Evolutionary conservation across 2,329 filamentous ascomycete species (phyloP).

Genomic region (Ophiocordyceps australis): DNA sequence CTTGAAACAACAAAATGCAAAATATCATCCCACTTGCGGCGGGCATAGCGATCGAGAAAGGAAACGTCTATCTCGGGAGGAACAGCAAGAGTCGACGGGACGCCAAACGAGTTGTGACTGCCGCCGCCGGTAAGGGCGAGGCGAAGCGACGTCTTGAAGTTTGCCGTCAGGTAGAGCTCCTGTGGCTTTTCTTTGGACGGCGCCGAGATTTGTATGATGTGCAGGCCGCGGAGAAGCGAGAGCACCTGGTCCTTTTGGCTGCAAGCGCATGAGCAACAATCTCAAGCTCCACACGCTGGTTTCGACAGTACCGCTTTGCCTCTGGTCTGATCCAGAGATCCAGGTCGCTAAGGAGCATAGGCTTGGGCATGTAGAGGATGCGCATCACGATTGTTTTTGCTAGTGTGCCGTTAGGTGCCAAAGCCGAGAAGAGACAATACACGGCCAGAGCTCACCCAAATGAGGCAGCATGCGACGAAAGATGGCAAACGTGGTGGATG

Average conservation of each 20-base stretch:
- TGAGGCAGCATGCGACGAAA: slow-evolving; percentile 95
- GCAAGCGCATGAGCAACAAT: no score
- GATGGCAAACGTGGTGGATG: slow-evolving; percentile 85
- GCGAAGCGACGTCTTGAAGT: slow-evolving; percentile 70
- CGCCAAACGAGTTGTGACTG: slow-evolving; percentile 74
- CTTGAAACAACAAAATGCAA: slow-evolving; percentile 85
- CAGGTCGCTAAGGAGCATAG: slow-evolving; percentile 62
- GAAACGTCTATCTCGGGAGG: slow-evolving; percentile 46
- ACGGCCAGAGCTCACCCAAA: slow-evolving; percentile 37
- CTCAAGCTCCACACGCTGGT: neutral
- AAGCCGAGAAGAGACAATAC: no score
- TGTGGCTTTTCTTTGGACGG: slow-evolving; percentile 44
- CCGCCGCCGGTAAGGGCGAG: slow-evolving; percentile 79
- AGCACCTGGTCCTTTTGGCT: slow-evolving; percentile 74
- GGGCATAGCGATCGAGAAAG: slow-evolving; percentile 71
- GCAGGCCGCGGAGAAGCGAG: slow-evolving; percentile 64
- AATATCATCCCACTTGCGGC: slow-evolving; percentile 87
- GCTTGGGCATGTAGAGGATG: slow-evolving; percentile 74
- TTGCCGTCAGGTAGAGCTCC: slow-evolving; percentile 59
- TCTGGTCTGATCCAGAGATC: slow-evolving; percentile 69
- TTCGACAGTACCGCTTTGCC: slow-evolving; percentile 18
- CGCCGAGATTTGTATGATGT: slow-evolving; percentile 56
- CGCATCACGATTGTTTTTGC: slow-evolving; percentile 95
- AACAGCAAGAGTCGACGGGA: slow-evolving; percentile 51
- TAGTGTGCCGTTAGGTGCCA: slow-evolving; percentile 19